Base-by-base conservation (phyloP, 2,329 filamentous ascomycete genomes). In the Alternaria brassicicola region DNA sequence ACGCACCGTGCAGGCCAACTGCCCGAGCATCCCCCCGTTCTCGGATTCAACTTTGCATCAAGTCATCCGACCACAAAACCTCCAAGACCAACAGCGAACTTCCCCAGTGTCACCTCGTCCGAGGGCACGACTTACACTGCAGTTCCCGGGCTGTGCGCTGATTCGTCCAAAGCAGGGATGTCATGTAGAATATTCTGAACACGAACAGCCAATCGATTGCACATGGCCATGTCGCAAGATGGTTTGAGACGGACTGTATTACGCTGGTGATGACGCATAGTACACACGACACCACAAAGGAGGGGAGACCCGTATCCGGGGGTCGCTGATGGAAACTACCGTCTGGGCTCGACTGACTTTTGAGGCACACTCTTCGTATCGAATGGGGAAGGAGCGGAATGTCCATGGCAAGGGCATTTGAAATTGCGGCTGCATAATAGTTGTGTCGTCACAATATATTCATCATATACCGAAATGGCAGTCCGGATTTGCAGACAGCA, bases 241-340 rank as follows among this genome's bases (percentile, higher is more conserved):
- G 5, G 50, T 56, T 48, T 47, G 42, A 28, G 30, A 38, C 42
- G 58, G 55, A 49, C 46, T 61, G 61, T 56, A 61, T 55, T 54
- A 61, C 61, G 43, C 45, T 45, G 41, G 52, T 33, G 55, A 57
- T 56, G 61, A 61, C 57, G 62, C 62, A 61, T 48, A 35, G 12
- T 30, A 41, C 42, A 19, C 28, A 36, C 10, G 15, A 25, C 47
- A 45, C 38, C 50, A 59, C 36, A 45, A 50, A 46, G 49, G 41
- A 35, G 49, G 39, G 50, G 39, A 28, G 13, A 7, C 39, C 51
- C 46, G 54, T 57, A 55, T 59, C 50, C 51, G 53, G 58, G 52
- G 47, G n/a, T n/a, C n/a, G n/a, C 52, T 49, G 55, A 43, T 36
- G 41, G 23, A 57, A 26, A 59, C 17, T 56, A 48, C 48, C 21